Evolutionary conservation across 2,329 filamentous ascomycete genomes (phyloP).

Genomic region (Lachnellula occidentalis): DNA sequence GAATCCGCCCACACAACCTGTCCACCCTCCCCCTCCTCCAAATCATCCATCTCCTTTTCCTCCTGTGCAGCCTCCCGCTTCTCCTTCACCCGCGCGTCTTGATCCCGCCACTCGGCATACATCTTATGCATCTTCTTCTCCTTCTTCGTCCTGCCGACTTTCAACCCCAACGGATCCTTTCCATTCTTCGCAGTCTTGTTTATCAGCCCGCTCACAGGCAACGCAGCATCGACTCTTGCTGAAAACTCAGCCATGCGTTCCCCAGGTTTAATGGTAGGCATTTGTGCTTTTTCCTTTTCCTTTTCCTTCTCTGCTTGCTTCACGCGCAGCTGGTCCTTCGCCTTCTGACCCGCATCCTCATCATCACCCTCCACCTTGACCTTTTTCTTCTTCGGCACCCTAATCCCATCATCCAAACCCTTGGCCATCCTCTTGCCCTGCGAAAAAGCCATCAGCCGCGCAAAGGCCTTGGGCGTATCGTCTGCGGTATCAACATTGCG

Average conservation of each 20-base stretch:
- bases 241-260: conserved; percentile 79
- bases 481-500: conserved; percentile 45
- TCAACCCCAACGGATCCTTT: conserved; percentile 59
- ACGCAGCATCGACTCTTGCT: conserved; percentile 74
- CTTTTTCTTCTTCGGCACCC: conserved; percentile 31
- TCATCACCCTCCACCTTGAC: conserved; percentile 15
- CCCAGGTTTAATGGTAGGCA: conserved; percentile 72
- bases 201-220: conserved; percentile 69
- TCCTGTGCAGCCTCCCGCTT: conserved; percentile 25
- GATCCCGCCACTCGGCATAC: conserved; percentile 70
- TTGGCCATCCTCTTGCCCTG: conserved; percentile 53
- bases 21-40: conserved; percentile 28
- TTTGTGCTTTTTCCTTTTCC: too few species aligned
- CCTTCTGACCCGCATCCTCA: conserved; percentile 12
- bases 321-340: conserved; percentile 23
- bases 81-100: conserved; percentile 48
- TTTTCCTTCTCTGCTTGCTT: conserved; percentile 22
- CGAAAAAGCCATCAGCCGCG: conserved; percentile 73
- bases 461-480: conserved; percentile 86
- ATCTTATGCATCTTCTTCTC: conserved; percentile 78
- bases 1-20: conserved; percentile 54
- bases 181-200: conserved; percentile 54
- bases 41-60: conserved; percentile 27
- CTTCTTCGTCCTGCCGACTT: conserved; percentile 70
- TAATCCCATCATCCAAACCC: conserved; percentile 67